Base-by-base conservation (phyloP, 2,329 filamentous ascomycete species). In the Setomelanomma holmii region DNA sequence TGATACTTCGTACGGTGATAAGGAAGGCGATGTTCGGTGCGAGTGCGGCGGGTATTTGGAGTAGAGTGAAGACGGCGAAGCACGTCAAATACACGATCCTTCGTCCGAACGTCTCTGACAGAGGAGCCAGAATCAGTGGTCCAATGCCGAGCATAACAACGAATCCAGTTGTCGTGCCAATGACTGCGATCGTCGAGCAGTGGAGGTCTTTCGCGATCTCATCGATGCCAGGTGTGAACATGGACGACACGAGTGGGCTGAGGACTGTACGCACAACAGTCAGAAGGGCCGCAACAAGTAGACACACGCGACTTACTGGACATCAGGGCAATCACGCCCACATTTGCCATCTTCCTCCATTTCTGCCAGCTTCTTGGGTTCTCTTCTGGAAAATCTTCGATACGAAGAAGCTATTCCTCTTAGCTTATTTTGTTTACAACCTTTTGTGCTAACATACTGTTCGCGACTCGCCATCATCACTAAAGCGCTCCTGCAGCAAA, bases 211-310 rank as follows among this genome's bases (percentile, higher is more conserved):
- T 66, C 2, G 80, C 80, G 38, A 82, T 82, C 50, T 82, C 76
- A 8, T 71, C 64, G 45, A 82, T 82, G 1, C 79, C 80, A 0
- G 80, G 80, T 1, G 79, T 81, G 65, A 82, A 82, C 78, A 82
- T 81, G 34, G 76, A 79, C 17, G 74, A 78, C 1, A 78, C 79
- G 17, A 81, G 71, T 0, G 79, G 79, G 16, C 76, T 78, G 1
- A 82, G 55, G 33, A 82, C 74, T 77, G 14, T 1, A 27, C 4
- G 17, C 10, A 23, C n/a, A n/a, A n/a, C n/a, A n/a, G n/a, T n/a
- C n/a, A n/a, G n/a, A n/a, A n/a, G n/a, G n/a, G 43, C 16, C 4
- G 20, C 5, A 7, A 40, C 14, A 19, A 20, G 2, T 27, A 17
- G 16, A 17, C 7, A 1, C 4, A 24, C 21, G 12, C 14, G 4